These are phyloP conservation scores for Beta macrorhiza DNA, from an alignment of 179 eudicot species.

Conservation along the genomic window DNA sequence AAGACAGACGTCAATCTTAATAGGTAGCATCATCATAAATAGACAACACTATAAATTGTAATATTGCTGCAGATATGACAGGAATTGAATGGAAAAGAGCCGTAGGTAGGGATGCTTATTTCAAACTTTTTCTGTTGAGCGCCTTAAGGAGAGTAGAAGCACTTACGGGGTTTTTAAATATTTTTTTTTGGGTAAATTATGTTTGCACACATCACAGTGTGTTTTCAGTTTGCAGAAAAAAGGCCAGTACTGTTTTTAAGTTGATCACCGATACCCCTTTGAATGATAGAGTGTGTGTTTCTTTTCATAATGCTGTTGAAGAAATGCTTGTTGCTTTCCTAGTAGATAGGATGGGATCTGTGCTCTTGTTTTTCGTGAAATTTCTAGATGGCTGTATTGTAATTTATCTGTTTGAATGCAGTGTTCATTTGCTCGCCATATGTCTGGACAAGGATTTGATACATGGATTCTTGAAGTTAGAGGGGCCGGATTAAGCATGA, in stretches of 20 bases:
- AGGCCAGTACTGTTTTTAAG: background rate
- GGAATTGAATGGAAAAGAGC: background rate
- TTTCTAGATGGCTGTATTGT: background rate
- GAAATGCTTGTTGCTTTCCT: background rate
- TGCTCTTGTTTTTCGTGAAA: background rate
- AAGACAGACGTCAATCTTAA: background rate
- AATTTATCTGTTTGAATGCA: constrained; percentile 33
- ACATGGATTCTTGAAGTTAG: constrained; percentile 98
- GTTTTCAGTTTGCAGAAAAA: background rate
- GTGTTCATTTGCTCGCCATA: constrained; percentile 97
- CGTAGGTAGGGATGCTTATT: background rate
- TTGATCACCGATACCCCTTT: background rate
- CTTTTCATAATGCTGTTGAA: background rate
- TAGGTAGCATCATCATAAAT: too few species aligned
- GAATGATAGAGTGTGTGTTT: background rate
- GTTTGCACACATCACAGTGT: background rate
- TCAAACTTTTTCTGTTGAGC: too few species aligned
- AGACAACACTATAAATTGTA: background rate
- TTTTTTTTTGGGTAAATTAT: too few species aligned
- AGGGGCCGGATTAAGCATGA: constrained; percentile 92
- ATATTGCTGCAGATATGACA: background rate
- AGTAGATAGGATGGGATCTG: background rate
- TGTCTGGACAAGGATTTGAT: constrained; percentile 98
- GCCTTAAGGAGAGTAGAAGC: too few species aligned
- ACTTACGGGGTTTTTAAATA: too few species aligned